These are phyloP conservation scores for Podospora pseudocomata DNA, from an alignment of 495 filamentous ascomycete species.

Conservation along the genomic window DNA sequence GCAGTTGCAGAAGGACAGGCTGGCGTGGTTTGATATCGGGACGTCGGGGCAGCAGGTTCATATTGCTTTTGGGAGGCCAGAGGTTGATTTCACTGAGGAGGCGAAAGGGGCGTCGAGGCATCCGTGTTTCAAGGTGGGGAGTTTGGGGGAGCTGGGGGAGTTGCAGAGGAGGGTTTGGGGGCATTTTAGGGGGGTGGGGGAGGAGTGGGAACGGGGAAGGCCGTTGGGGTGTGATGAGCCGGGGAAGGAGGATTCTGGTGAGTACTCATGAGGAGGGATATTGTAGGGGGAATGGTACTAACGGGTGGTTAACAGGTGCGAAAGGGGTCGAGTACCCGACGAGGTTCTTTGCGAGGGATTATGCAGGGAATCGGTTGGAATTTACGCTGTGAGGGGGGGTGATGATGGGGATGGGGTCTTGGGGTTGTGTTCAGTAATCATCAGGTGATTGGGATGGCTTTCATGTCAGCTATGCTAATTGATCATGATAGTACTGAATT, in stretches of 20 bases:
- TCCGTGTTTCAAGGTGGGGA: constrained; percentile 54
- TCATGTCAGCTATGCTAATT: background rate
- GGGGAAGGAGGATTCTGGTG: constrained; percentile 41
- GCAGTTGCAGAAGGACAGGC: constrained; percentile 42
- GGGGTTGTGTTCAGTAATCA: too few species aligned
- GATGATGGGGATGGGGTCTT: background rate
- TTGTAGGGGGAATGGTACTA: too few species aligned
- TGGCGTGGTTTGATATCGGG: constrained; percentile 60
- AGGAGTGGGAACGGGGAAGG: constrained; percentile 30
- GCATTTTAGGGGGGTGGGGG: constrained; percentile 48
- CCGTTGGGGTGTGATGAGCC: constrained; percentile 55
- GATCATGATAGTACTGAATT: background rate
- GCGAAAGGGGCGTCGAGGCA: constrained; percentile 42
- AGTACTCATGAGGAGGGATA: too few species aligned
- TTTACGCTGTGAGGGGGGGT: constrained; percentile 48
- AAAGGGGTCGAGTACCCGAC: constrained; percentile 56
- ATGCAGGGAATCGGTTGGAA: constrained; percentile 59
- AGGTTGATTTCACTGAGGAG: constrained; percentile 38
- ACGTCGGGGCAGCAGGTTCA: constrained; percentile 59
- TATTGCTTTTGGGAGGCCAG: constrained; percentile 43
- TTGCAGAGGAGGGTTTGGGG: constrained; percentile 52
- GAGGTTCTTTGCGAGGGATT: constrained; percentile 62
- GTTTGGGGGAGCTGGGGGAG: constrained; percentile 42
- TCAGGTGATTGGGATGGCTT: background rate
- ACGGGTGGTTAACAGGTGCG: constrained; percentile 33